These are phyloP conservation scores for Cavenderia fasciculata DNA, from an alignment of 78 protist species.

Conservation along the genomic window DNA sequence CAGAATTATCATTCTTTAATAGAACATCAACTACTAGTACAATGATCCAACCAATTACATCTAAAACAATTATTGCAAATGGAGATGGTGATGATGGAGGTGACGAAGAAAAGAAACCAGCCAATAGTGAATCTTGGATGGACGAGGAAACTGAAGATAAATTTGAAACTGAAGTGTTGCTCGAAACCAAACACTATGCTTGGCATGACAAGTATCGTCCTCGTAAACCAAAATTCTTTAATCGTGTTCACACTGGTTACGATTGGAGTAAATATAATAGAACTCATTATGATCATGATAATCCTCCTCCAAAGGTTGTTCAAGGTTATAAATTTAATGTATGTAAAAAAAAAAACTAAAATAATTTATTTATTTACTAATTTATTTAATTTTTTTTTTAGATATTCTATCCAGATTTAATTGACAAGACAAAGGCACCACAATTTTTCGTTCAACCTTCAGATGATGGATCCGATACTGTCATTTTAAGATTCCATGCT, in stretches of 20 bases:
- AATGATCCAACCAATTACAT: too few species aligned
- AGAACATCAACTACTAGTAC: too few species aligned
- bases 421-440: constrained; percentile 90
- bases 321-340: constrained; percentile 98
- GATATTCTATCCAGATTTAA: constrained; percentile 98
- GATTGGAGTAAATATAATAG: constrained; percentile 97
- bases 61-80: not conserved
- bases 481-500: constrained; percentile 90
- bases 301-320: constrained; percentile 99
- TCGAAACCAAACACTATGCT: constrained; percentile 70
- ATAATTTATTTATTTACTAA: not conserved
- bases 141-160: constrained; percentile 52
- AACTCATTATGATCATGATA: constrained; percentile 97
- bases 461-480: constrained; percentile 65
- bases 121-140: constrained; percentile 28
- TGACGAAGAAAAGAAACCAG: constrained; percentile 60
- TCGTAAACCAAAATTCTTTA: constrained; percentile 96
- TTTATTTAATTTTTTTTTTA: not conserved
- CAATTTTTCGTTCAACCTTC: constrained; percentile 60
- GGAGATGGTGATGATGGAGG: not conserved
- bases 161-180: constrained; percentile 17
- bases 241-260: constrained; percentile 96
- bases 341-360: not conserved
- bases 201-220: constrained; percentile 96
- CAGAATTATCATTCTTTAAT: too few species aligned